phyloP scores from a whole-genome alignment of 2,329 filamentous ascomycete genomes.

The Fusarium graminum region DNA sequence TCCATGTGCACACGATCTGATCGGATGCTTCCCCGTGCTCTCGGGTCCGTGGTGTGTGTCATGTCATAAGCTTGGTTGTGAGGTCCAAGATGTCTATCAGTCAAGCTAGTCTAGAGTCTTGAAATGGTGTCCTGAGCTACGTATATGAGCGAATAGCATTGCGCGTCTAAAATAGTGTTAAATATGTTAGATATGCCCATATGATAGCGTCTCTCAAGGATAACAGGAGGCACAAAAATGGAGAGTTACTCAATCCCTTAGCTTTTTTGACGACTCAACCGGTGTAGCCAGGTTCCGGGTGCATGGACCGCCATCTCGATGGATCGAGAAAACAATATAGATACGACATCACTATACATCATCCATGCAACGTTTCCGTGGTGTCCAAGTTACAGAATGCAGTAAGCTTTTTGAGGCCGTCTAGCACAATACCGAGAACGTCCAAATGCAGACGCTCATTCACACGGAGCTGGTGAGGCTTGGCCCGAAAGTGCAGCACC shows the following conservation, averaged over 20 bases:
- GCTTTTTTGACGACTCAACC: slow-evolving; percentile 26
- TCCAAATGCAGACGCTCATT: too few relatives aligned
- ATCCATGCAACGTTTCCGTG: background rate
- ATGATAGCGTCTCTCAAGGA: slow-evolving; percentile 1
- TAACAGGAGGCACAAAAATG: background rate
- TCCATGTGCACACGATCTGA: background rate
- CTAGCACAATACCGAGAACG: too few relatives aligned
- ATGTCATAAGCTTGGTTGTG: slow-evolving; percentile 4
- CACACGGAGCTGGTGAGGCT: too few relatives aligned
- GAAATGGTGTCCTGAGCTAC: slow-evolving; percentile 20
- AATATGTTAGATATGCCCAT: background rate
- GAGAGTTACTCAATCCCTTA: slow-evolving; percentile 12
- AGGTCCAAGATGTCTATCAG: background rate
- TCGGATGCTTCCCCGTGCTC: background rate
- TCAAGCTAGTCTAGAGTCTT: background rate
- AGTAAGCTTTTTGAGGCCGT: background rate
- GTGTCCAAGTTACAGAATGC: background rate
- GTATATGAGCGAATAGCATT: slow-evolving; percentile 34
- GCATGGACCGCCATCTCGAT: slow-evolving; percentile 34
- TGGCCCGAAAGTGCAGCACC: too few relatives aligned
- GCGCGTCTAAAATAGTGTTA: background rate
- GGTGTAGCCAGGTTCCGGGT: slow-evolving; percentile 41
- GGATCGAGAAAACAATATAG: slow-evolving; percentile 25
- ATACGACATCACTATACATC: slow-evolving; percentile 14
- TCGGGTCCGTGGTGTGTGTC: background rate